Evolutionary conservation across 257 asterid species (phyloP).

Genomic region (Capsicum rhomboideum): DNA sequence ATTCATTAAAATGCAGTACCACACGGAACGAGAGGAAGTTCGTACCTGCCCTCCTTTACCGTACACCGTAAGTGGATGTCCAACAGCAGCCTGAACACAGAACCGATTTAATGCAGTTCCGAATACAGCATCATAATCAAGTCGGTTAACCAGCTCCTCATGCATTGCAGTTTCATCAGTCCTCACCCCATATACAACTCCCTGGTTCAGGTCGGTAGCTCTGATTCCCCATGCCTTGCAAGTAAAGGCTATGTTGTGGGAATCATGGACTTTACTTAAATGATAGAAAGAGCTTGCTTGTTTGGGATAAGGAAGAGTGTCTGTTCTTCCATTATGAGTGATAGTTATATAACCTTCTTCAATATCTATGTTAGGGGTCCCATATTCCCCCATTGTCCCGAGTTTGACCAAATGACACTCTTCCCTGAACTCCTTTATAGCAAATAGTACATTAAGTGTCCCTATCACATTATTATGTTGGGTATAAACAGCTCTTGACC

Average conservation of each 20-base stretch:
- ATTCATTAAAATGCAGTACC: not conserved
- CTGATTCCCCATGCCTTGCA: slow-evolving; percentile 97
- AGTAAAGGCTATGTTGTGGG: slow-evolving; percentile 86
- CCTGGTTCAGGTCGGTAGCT: slow-evolving; percentile 93
- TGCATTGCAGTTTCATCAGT: slow-evolving; percentile 91
- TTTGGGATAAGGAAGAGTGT: slow-evolving; percentile 91
- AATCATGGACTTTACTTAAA: slow-evolving; percentile 89
- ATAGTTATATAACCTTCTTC: slow-evolving; percentile 93
- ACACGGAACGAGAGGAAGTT: not conserved
- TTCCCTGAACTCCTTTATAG: slow-evolving; percentile 77
- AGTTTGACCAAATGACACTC: slow-evolving; percentile 97
- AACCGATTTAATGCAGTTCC: slow-evolving; percentile 96
- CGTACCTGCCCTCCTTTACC: slow-evolving; percentile 99
- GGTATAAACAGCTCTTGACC: slow-evolving; percentile 84
- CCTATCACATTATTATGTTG: slow-evolving; percentile 92
- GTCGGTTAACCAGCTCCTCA: slow-evolving; percentile 69
- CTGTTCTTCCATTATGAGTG: slow-evolving; percentile 86
- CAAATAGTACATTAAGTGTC: slow-evolving; percentile 81
- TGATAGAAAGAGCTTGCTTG: slow-evolving; percentile 95
- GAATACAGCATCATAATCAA: slow-evolving; percentile 83
- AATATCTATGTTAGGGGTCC: slow-evolving; percentile 91
- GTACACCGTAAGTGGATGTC: slow-evolving; percentile 89
- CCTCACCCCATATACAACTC: slow-evolving; percentile 86
- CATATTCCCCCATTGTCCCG: slow-evolving; percentile 99
- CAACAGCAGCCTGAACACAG: slow-evolving; percentile 96